Base-by-base conservation (phyloP, 2,329 filamentous ascomycete species). In the Alternaria brassicae region DNA sequence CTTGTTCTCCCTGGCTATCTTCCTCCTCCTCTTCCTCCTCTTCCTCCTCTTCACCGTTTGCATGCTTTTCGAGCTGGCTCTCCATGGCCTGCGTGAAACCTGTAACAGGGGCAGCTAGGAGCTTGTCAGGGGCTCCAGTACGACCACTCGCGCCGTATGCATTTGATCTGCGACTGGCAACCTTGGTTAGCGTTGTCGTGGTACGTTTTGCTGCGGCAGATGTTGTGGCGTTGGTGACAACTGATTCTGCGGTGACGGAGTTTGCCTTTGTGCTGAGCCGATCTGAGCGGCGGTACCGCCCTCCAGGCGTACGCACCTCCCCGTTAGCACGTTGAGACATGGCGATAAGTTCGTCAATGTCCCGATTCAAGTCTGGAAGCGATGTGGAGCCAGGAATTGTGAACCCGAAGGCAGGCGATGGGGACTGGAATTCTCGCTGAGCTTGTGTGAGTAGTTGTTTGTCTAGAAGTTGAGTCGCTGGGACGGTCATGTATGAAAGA, bases 91-190 rank as follows among this genome's bases (percentile, higher is more conserved):
- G 69, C 6, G 68, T 61, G 23, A 77, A 78, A 4, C 74, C 74
- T 17, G 74, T 73, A 8, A 59, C 70, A 3, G 60, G 60, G 0
- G 71, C 61, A 17, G 72, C 45, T 0, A 63, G 50, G 4, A 79
- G 61, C 39, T 73, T 72, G 37, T 72, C 70, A 13, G 73, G 73
- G 36, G 67, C 65, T 25, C 69, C 67, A 39, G 74, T 65, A 25
- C 73, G 74, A 49, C 75, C 76, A 54, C 68, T 69, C 21, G 77
- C 66, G 36, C 77, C 77, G 55, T 79, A 79, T 1, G 75, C 74
- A 49, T 74, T 72, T 5, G 77, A 78, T 42, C 70, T 65, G 23
- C 71, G 71, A 21, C 69, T 42, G 27, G 72, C 72, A 42, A 75
- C 62, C 60, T 76, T 72, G 12, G 74, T 71, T 4, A 77, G 63